Percentiles rank a stretch among this genome's conserved stretches.
Evolutionary conservation across 345 rosid genomes (phyloP).

Genomic region (Salix brachista): DNA sequence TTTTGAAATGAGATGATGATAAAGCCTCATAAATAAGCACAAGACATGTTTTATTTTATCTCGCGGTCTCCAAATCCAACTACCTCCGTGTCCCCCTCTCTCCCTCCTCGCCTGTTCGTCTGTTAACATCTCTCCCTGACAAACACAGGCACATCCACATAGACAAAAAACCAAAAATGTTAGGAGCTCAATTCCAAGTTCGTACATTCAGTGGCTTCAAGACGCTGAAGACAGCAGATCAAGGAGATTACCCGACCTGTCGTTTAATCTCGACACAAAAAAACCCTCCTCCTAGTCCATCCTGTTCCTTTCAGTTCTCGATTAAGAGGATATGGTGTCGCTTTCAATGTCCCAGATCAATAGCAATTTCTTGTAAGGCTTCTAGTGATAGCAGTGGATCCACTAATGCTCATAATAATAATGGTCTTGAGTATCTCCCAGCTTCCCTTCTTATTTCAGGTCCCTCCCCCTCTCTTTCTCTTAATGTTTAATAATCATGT

Average conservation of each 20-base stretch:
- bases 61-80: neutral
- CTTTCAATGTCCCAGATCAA: neutral
- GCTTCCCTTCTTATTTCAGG: constrained; percentile 87
- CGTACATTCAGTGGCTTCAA: neutral
- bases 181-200: neutral
- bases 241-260: neutral
- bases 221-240: neutral
- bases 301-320: neutral
- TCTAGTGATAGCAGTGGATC: constrained; percentile 38
- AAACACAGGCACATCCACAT: neutral
- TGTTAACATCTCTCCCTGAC: neutral
- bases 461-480: constrained; percentile 5
- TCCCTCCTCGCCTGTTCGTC: constrained; percentile 5
- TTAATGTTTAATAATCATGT: too few species aligned
- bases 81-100: neutral
- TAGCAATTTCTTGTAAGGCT: constrained; percentile 41
- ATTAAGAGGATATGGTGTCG: neutral
- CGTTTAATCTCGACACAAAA: neutral
- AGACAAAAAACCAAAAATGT: neutral
- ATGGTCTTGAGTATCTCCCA: constrained; percentile 47
- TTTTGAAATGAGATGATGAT: too few species aligned
- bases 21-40: too few species aligned
- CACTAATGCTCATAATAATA: constrained; percentile 32
- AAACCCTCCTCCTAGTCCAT: neutral
- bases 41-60: too few species aligned